Evolutionary conservation across 768 basidiomycete genomes (phyloP), one percentile per base, ranked within the genome.

Genomic region (Lentinula raphanica): DNA sequence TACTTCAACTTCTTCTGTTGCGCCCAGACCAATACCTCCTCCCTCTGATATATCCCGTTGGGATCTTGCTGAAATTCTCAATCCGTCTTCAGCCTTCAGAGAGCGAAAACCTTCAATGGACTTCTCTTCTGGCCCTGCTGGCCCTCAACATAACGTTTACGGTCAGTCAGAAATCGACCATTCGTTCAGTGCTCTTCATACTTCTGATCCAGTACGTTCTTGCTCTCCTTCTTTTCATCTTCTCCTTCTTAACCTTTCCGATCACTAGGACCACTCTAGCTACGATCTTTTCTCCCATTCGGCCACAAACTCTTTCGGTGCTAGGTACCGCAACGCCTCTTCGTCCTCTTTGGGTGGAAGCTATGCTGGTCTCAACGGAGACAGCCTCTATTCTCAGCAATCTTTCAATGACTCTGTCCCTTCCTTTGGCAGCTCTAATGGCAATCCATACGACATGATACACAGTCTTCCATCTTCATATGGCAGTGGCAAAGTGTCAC

Each of bases 401-500:
- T 76, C 81, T 40, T 88, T 88, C 70, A 70, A 72, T 17, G 89
- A 89, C 66, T 72, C 82, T 7, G 74, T 86, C 0, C 78, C 82
- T 17, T 72, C 84, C 11, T 88, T 87, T 71, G 76, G 76, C 32
- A 72, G 75, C 44, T 73, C 81, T 9, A 80, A 75, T 63, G 67
- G 75, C 56, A 76, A 76, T 67, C 77, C 84, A 11, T 90, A 87
- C 71, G 86, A 87, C 68, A 79, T 87, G 65, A 84, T 86, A 68
- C 74, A 75, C 68, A 81, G 80, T 61, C 73, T 86, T 21, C 75
- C 84, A 23, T 85, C 85, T 3, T 86, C 84, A 15, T 83, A 85
- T 72, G 79, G 77, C 74, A 85, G 83, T 59, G 88, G 87, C 61
- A 90, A 89, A 70, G 86, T 85, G 50, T 90, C 90, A 19, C 87